Evolutionary conservation across 495 filamentous ascomycete genomes (phyloP).

Genomic region (Xanthoparmelia taractica): DNA sequence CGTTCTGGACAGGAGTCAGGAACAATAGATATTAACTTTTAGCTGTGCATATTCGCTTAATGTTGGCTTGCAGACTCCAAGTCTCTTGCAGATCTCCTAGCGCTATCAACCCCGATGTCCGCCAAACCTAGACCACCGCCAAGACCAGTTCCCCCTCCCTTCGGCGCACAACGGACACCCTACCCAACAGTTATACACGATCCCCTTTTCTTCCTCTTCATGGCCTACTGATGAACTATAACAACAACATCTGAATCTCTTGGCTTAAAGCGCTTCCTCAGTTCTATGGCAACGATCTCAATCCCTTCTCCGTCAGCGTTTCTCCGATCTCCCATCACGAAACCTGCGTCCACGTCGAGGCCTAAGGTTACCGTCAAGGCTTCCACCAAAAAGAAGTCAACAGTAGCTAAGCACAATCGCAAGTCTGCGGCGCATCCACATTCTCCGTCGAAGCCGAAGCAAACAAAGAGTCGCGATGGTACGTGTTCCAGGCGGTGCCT

Average conservation of each 20-base stretch:
- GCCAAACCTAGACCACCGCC: neutral
- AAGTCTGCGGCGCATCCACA: slow-evolving; percentile 5
- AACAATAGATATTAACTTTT: neutral
- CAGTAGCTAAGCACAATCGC: slow-evolving; percentile 23
- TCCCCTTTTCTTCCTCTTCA: neutral
- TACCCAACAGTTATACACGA: neutral
- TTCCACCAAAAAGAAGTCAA: slow-evolving; percentile 30
- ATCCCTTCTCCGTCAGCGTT: slow-evolving; percentile 58
- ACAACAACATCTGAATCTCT: neutral
- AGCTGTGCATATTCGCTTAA: neutral
- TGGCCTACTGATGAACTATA: neutral
- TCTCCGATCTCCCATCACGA: slow-evolving; percentile 40
- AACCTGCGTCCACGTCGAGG: slow-evolving; percentile 29
- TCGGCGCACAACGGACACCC: neutral
- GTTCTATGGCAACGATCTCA: slow-evolving; percentile 51
- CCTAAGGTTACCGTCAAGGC: slow-evolving; percentile 33
- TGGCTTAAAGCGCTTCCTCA: neutral
- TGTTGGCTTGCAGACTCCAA: neutral
- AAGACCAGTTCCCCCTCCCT: neutral
- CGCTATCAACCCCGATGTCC: neutral
- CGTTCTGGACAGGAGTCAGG: too few species aligned
- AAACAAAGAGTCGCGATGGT: slow-evolving; percentile 82
- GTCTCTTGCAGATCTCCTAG: neutral
- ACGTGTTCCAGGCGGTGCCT: slow-evolving; percentile 29
- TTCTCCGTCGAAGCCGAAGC: slow-evolving; percentile 52